Conservation (phyloP, 2,329 filamentous ascomycete species). For the Capronia americana region DNA sequence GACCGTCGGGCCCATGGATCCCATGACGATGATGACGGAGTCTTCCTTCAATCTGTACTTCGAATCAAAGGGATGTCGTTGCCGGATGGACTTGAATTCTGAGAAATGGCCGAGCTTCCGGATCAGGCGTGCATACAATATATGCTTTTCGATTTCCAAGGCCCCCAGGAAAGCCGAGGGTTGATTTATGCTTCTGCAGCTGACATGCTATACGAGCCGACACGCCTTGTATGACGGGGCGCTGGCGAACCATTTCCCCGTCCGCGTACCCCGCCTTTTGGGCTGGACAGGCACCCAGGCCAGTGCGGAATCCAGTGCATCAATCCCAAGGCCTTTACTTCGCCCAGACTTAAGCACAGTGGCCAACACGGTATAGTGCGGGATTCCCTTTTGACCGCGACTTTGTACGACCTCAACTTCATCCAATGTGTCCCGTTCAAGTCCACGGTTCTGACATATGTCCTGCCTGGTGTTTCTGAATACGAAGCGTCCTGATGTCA, state of each 20-base stretch:
- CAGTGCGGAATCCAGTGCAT: background rate
- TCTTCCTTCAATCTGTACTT: background rate
- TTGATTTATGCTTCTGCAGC: background rate
- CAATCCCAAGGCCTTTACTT: background rate
- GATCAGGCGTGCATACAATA: background rate
- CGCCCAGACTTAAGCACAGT: background rate
- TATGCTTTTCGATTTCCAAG: background rate
- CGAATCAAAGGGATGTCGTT: background rate
- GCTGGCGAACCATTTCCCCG: background rate
- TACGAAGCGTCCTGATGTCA: background rate
- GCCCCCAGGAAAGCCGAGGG: background rate
- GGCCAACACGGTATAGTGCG: background rate
- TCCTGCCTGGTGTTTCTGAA: background rate
- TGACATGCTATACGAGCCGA: background rate
- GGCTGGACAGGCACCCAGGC: background rate
- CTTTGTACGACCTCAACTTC: background rate
- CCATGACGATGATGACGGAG: constrained; percentile 1
- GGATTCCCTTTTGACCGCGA: background rate
- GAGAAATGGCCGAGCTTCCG: background rate
- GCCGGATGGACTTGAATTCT: background rate
- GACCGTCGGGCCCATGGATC: constrained; percentile 9
- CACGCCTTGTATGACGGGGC: background rate
- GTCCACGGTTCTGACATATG: background rate
- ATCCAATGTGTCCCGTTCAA: background rate
- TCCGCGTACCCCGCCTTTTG: background rate